phyloP scores from a whole-genome alignment of 768 basidiomycete genomes.

The Suillus discolor region DNA sequence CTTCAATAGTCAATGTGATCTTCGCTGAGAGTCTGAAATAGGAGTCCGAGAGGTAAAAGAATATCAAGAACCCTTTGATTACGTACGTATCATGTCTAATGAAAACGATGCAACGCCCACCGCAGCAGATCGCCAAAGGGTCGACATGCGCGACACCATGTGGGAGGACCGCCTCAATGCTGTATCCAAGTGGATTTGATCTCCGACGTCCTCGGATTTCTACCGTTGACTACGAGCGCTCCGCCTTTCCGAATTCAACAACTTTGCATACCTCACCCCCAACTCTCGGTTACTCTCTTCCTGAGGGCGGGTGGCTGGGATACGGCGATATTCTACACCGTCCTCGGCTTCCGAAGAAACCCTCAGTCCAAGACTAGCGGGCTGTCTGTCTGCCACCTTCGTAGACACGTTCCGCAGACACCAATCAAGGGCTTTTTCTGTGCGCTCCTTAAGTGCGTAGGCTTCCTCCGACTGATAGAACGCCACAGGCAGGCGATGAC shows the following conservation, averaged over 20 bases:
- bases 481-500: slow-evolving; percentile 65
- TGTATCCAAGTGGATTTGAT: neutral
- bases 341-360: neutral
- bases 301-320: neutral
- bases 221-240: neutral
- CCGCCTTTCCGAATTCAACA: neutral
- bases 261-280: slow-evolving; percentile 2
- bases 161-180: neutral
- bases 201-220: neutral
- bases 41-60: neutral
- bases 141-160: neutral
- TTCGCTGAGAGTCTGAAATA: neutral
- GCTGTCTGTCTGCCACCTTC: slow-evolving; percentile 3
- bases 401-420: slow-evolving; percentile 47
- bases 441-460: slow-evolving; percentile 53
- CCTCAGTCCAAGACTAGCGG: neutral
- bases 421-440: slow-evolving; percentile 73
- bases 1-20: neutral
- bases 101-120: neutral
- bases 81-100: neutral
- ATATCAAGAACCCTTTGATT: neutral
- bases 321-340: slow-evolving; percentile 26
- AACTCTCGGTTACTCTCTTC: neutral
- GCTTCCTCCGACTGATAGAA: slow-evolving; percentile 62
- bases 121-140: neutral